phyloP scores from a whole-genome alignment of 371 early-diverging fungal species.

The Sporodiniella umbellata region DNA sequence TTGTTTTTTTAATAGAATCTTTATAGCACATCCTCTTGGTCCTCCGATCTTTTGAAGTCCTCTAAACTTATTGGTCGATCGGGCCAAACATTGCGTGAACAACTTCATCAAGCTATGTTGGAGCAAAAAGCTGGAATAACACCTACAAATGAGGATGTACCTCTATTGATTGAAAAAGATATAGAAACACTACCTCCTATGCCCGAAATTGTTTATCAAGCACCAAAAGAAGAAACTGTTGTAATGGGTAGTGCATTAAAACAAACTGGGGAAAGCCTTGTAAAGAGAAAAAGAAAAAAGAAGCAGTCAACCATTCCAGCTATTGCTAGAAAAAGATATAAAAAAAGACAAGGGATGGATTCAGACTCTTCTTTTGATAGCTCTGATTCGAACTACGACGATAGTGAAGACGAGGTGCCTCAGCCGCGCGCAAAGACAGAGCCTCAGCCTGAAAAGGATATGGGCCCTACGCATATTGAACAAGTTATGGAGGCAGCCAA shows the following conservation, averaged over 20 bases:
- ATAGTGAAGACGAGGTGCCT: constrained; percentile 36
- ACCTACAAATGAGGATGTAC: constrained; percentile 48
- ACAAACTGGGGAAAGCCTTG: constrained; percentile 24
- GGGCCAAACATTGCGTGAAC: constrained; percentile 69
- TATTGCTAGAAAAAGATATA: constrained; percentile 39
- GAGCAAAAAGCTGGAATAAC: constrained; percentile 73
- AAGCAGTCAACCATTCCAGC: constrained; percentile 48
- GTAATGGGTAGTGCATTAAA: constrained; percentile 52
- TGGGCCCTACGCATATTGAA: constrained; percentile 43
- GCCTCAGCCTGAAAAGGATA: constrained; percentile 35
- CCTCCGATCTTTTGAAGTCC: constrained; percentile 75
- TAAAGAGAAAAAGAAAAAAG: constrained; percentile 47
- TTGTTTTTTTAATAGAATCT: too few species aligned
- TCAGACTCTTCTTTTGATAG: constrained; percentile 65
- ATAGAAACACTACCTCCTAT: constrained; percentile 21
- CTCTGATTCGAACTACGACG: constrained; percentile 63
- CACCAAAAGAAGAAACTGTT: constrained; percentile 1
- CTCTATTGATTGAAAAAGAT: constrained; percentile 46
- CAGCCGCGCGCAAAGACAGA: constrained; percentile 32
- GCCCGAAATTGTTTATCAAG: constrained; percentile 6
- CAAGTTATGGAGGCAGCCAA: constrained; percentile 40
- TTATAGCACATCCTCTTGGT: constrained; percentile 54
- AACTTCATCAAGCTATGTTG: constrained; percentile 65
- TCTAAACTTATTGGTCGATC: constrained; percentile 73
- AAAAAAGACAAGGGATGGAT: constrained; percentile 49